These are phyloP conservation scores for Aethionema arabicum DNA, from an alignment of 345 rosid species.

Conservation along the genomic window DNA sequence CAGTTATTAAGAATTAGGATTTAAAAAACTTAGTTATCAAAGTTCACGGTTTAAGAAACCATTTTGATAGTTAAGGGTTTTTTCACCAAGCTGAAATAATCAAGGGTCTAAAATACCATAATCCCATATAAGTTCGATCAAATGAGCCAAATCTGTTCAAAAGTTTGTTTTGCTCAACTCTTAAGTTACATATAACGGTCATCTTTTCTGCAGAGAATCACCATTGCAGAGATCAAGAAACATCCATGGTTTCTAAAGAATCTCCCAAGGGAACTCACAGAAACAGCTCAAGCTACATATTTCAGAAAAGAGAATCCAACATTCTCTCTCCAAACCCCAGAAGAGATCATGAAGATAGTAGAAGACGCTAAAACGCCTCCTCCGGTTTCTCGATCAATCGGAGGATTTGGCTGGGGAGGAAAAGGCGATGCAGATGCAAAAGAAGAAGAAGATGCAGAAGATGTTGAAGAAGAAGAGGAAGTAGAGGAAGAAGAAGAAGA, in stretches of 20 bases:
- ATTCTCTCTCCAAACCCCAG: conserved; percentile 64
- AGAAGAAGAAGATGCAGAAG: conserved; percentile 50
- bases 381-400: conserved; percentile 54
- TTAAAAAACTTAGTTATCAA: no score
- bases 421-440: conserved; percentile 41
- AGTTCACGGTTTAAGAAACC: no score
- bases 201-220: conserved; percentile 57
- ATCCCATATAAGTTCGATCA: not conserved
- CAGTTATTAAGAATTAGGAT: no score
- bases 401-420: conserved; percentile 72
- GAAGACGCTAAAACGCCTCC: conserved; percentile 70
- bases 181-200: conserved; percentile 7
- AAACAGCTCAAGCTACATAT: conserved; percentile 66
- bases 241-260: conserved; percentile 90
- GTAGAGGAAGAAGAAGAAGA: conserved; percentile 67
- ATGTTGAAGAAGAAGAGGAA: conserved; percentile 43
- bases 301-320: conserved; percentile 65
- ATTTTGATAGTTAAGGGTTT: no score
- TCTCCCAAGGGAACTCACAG: conserved; percentile 76
- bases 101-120: no score
- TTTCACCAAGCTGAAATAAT: no score
- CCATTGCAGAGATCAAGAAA: conserved; percentile 70
- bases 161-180: not conserved
- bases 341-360: conserved; percentile 70
- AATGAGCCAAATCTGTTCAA: conserved; percentile 9